Evolutionary conservation across 1,284 basidiomycete genomes (phyloP), one percentile per base, ranked within the genome.

Genomic region (Omphalotus olearius): DNA sequence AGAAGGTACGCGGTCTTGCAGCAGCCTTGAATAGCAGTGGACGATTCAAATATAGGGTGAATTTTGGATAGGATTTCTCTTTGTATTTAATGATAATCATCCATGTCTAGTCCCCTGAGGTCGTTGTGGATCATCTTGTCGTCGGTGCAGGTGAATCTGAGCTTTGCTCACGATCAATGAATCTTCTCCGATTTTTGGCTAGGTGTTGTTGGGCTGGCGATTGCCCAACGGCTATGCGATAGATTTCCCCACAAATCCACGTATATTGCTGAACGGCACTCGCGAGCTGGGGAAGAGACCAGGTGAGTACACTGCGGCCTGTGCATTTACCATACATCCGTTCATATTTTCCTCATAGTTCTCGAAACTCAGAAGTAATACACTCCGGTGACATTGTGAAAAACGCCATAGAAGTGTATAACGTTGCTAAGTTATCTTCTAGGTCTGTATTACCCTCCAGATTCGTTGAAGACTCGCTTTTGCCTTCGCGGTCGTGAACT

Each of bases 311-410:
- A 37, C 38, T 40, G 23, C n/a, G n/a, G n/a, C 13, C 9, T 18
- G n/a, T 30, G 14, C 13, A 16, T 9, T 23, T 28, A 3, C n/a
- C 36, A 18, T 6, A 42, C 20, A 25, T 39, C 37, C n/a, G 17
- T 28, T 45, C 18, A 35, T 17, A 14, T n/a, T 4, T 33, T 9
- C 35, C 16, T 10, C 18, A 54, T n/a, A 94, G 91, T 65, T 93
- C 93, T 36, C 84, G 96, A 17, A 98, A 98, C 66, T 96, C 93
- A 1, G 96, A 98, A 64, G 96, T 99, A 13, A 89, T 98, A 40
- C 95, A 98, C 69, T 91, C 92, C 55, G 91, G 91, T 83, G 61
- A 51, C 42, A 23, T 25, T 38, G n/a, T n/a, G n/a, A n/a, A n/a
- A n/a, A 20, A 33, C 9, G 17, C 45, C 36, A 36, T 36, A 16